These are phyloP conservation scores for Septoria petroselini DNA, from an alignment of 2,329 filamentous ascomycete genomes.

Conservation along the genomic window DNA sequence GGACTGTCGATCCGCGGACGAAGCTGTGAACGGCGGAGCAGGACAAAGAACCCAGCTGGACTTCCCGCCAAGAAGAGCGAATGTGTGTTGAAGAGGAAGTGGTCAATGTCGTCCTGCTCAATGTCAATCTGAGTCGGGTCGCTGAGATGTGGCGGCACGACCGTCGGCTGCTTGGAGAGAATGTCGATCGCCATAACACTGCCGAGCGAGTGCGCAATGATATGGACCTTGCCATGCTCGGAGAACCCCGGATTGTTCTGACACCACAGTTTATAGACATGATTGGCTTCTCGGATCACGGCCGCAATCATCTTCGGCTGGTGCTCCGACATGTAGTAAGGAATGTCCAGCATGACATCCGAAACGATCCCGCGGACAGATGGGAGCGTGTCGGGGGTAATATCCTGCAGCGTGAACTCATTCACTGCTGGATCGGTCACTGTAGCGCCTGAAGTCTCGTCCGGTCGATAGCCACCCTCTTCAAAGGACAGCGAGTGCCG, in stretches of 20 bases:
- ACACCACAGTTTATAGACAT: slow-evolving; percentile 95
- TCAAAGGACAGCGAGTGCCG: slow-evolving; percentile 83
- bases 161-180: slow-evolving; percentile 81
- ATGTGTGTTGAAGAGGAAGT: slow-evolving; percentile 87
- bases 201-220: slow-evolving; percentile 90
- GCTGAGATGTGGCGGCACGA: slow-evolving; percentile 49
- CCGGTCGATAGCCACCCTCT: slow-evolving; percentile 60
- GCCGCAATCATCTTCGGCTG: slow-evolving; percentile 92
- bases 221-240: slow-evolving; percentile 76
- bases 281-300: slow-evolving; percentile 84
- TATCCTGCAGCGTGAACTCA: slow-evolving; percentile 73
- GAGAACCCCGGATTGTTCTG: slow-evolving; percentile 82
- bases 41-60: slow-evolving; percentile 85
- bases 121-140: slow-evolving; percentile 34
- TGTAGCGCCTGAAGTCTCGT: slow-evolving; percentile 50
- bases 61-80: slow-evolving; percentile 88
- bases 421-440: slow-evolving; percentile 45
- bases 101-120: slow-evolving; percentile 39
- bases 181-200: slow-evolving; percentile 94
- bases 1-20: slow-evolving; percentile 70
- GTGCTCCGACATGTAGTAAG: slow-evolving; percentile 95
- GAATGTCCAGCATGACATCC: slow-evolving; percentile 97
- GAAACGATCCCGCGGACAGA: slow-evolving; percentile 89
- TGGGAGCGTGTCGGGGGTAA: slow-evolving; percentile 85
- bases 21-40: slow-evolving; percentile 71